Evolutionary conservation across 768 basidiomycete species (phyloP).

Genomic region (Mycena crocata): DNA sequence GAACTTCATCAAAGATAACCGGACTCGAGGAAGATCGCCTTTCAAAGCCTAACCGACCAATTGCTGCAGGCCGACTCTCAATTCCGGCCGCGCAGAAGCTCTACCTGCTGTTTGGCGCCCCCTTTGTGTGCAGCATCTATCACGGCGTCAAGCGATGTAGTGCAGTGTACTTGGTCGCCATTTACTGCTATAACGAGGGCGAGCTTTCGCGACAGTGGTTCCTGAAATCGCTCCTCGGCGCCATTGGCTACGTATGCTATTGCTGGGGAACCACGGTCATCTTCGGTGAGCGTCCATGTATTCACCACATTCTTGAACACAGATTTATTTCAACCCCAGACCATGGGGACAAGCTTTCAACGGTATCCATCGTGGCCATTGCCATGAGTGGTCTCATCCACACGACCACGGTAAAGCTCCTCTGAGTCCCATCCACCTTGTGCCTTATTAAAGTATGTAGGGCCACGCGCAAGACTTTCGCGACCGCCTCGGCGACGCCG

Average conservation of each 20-base stretch:
- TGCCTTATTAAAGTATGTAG: constrained; percentile 4
- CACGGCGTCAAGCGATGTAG: constrained; percentile 25
- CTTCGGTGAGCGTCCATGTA: constrained; percentile 23
- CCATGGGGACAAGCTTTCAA: constrained; percentile 25
- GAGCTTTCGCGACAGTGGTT: constrained; percentile 27
- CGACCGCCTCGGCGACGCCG: constrained; percentile 37
- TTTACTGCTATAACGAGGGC: constrained; percentile 36
- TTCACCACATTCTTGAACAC: neutral
- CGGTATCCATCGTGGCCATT: constrained; percentile 37
- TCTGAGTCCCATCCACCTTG: neutral
- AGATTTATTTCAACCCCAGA: constrained; percentile 9
- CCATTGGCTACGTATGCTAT: constrained; percentile 37
- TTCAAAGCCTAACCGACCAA: constrained; percentile 36
- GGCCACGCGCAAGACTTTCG: constrained; percentile 38
- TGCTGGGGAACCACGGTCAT: constrained; percentile 38
- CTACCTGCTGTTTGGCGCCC: constrained; percentile 22
- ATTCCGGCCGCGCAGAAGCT: constrained; percentile 23
- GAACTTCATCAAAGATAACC: constrained; percentile 8
- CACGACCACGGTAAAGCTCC: constrained; percentile 45
- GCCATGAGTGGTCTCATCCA: constrained; percentile 45
- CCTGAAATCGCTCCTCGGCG: constrained; percentile 31
- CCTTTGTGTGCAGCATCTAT: constrained; percentile 26
- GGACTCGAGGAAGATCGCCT: constrained; percentile 38
- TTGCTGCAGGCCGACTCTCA: constrained; percentile 32
- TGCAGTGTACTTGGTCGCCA: constrained; percentile 28